Evolutionary conservation across 805 yeast genomes (phyloP).

Genomic region (Pichia cabralensis): DNA sequence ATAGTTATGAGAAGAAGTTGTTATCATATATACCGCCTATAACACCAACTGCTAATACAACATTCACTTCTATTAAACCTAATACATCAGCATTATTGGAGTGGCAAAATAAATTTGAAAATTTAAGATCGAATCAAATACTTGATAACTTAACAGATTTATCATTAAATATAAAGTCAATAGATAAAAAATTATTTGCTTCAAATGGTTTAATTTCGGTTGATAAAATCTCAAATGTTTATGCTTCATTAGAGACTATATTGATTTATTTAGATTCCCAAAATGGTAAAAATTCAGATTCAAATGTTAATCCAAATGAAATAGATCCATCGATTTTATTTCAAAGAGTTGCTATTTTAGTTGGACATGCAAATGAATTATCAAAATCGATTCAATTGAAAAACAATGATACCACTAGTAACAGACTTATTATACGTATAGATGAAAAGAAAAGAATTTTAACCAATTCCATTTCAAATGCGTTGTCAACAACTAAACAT

Average conservation of each 20-base stretch:
- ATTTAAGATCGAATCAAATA: constrained; percentile 27
- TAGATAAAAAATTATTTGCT: constrained; percentile 9
- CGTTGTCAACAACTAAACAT: constrained; percentile 69
- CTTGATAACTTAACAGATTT: constrained; percentile 6
- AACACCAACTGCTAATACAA: not conserved
- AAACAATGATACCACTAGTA: constrained; percentile 9
- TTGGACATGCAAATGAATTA: constrained; percentile 31
- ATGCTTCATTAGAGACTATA: constrained; percentile 38
- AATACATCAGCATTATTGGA: constrained; percentile 20
- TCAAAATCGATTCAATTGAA: constrained; percentile 25
- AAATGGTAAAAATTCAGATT: constrained; percentile 9
- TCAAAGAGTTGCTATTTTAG: constrained; percentile 40
- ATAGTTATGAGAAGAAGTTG: no score
- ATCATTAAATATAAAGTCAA: not conserved
- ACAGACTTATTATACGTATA: constrained; percentile 3
- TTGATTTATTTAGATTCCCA: constrained; percentile 18
- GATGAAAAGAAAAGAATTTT: constrained; percentile 36
- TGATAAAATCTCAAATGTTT: constrained; percentile 34
- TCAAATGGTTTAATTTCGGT: constrained; percentile 37
- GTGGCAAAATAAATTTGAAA: constrained; percentile 45
- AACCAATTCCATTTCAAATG: constrained; percentile 61
- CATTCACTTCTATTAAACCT: not conserved
- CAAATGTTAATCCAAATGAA: constrained; percentile 1
- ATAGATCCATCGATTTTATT: constrained; percentile 30
- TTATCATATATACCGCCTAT: no score